These are phyloP conservation scores for Sodiomyces alkalinus DNA, from an alignment of 2,329 filamentous ascomycete genomes.

Conservation along the genomic window DNA sequence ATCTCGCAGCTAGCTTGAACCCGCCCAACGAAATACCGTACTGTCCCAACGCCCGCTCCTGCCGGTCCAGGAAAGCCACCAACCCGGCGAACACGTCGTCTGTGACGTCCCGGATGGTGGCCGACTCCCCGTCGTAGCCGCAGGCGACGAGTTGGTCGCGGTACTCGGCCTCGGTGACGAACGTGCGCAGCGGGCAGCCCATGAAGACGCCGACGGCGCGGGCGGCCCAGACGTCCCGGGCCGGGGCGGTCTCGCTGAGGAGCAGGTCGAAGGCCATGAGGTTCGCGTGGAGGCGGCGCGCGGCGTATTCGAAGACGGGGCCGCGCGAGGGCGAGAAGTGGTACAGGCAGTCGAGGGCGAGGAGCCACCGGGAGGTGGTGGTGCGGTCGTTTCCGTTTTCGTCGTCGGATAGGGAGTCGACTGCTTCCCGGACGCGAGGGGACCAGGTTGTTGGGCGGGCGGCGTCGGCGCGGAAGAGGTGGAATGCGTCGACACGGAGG, in stretches of 20 bases:
- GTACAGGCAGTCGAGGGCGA: conserved; percentile 41
- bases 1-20: conserved; percentile 18
- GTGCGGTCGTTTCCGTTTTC: too few relatives aligned
- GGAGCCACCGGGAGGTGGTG: conserved; percentile 27
- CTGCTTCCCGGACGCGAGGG: conserved; percentile 8
- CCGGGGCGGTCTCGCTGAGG: conserved; percentile 16
- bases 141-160: conserved; percentile 24
- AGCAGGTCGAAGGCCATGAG: conserved; percentile 42
- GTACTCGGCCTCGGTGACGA: conserved; percentile 31
- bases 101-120: conserved; percentile 34
- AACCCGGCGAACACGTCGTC: conserved; percentile 35
- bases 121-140: conserved; percentile 26
- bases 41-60: conserved; percentile 16
- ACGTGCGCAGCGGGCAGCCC: conserved; percentile 31
- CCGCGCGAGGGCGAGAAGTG: conserved; percentile 38
- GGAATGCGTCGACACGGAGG: conserved; percentile 11
- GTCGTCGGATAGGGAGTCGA: conserved; percentile 13
- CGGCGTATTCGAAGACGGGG: conserved; percentile 26
- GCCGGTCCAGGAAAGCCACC: conserved; percentile 23
- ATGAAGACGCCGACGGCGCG: conserved; percentile 28
- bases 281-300: conserved; percentile 24
- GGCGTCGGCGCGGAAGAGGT: conserved; percentile 33
- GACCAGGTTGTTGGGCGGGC: conserved; percentile 28
- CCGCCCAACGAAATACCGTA: conserved; percentile 21
- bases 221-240: conserved; percentile 17